phyloP scores from a whole-genome alignment of 768 basidiomycete genomes.

The Phanerochaete carnosa region DNA sequence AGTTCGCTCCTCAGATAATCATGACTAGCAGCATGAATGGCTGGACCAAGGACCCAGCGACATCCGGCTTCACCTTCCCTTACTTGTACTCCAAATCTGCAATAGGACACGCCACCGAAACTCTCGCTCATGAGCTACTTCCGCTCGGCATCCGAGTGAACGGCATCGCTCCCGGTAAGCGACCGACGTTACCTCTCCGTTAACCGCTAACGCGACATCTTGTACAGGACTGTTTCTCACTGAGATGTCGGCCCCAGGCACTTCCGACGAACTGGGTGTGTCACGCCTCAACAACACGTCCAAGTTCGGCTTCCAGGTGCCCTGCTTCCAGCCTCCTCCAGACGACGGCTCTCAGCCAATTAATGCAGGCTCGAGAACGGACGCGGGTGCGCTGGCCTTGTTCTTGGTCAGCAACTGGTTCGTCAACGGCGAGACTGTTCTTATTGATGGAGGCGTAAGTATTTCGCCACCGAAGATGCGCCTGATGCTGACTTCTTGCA shows the following conservation, averaged over 20 bases:
- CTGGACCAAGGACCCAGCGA: slow-evolving; percentile 46
- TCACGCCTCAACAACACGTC: slow-evolving; percentile 14
- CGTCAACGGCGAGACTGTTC: slow-evolving; percentile 45
- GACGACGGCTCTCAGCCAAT: slow-evolving; percentile 13
- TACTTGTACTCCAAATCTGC: slow-evolving; percentile 49
- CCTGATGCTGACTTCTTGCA: background rate
- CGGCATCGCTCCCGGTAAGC: slow-evolving; percentile 41
- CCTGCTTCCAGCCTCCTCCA: slow-evolving; percentile 25
- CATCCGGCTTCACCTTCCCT: slow-evolving; percentile 38
- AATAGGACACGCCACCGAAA: slow-evolving; percentile 42
- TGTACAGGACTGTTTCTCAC: slow-evolving; percentile 30
- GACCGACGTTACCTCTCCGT: background rate
- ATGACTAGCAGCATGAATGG: slow-evolving; percentile 53
- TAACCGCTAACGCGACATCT: background rate
- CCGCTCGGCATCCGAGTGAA: slow-evolving; percentile 47
- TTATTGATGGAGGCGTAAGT: slow-evolving; percentile 49
- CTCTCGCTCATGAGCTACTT: slow-evolving; percentile 45
- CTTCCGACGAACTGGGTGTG: slow-evolving; percentile 24
- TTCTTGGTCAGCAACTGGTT: slow-evolving; percentile 45
- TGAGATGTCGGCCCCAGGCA: slow-evolving; percentile 27
- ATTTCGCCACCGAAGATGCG: background rate
- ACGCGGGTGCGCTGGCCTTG: slow-evolving; percentile 42
- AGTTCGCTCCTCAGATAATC: slow-evolving; percentile 44
- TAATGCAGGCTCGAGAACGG: slow-evolving; percentile 34
- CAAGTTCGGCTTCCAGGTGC: slow-evolving; percentile 30